phyloP scores from a whole-genome alignment of 176 grass and related monocot genomes.

The Dactylis glomerata region DNA sequence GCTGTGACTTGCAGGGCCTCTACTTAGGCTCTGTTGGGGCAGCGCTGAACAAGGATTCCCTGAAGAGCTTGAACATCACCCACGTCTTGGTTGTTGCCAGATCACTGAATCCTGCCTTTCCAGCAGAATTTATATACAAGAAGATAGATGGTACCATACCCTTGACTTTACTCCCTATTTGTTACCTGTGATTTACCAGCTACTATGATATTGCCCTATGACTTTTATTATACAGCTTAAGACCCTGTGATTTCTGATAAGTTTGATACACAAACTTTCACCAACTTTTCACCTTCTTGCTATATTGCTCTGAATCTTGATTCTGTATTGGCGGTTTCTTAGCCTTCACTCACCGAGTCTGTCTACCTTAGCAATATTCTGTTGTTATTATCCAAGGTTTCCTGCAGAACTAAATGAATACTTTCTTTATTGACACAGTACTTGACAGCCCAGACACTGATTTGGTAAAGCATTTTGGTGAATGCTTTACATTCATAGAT shows the following conservation, averaged over 20 bases:
- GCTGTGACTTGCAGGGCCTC: constrained; percentile 45
- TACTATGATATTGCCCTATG: not conserved
- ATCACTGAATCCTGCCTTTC: constrained; percentile 71
- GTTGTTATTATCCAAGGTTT: constrained; percentile 19
- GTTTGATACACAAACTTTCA: not conserved
- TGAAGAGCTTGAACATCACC: constrained; percentile 76
- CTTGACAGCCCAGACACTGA: constrained; percentile 65
- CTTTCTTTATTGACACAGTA: constrained; percentile 43
- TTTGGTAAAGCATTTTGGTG: constrained; percentile 64
- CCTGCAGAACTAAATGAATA: constrained; percentile 13
- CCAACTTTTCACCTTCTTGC: not conserved
- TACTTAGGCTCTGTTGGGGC: constrained; percentile 89
- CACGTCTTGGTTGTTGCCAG: constrained; percentile 69
- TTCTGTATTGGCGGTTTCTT: constrained; percentile 9
- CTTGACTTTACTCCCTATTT: not conserved
- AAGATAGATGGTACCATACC: constrained; percentile 71
- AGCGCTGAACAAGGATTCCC: constrained; percentile 61
- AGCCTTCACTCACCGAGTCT: not conserved
- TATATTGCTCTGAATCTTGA: not conserved
- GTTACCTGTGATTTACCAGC: constrained; percentile 4
- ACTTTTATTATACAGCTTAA: not conserved
- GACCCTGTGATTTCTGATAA: not conserved
- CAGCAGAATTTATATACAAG: constrained; percentile 75
- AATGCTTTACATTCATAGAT: constrained; percentile 87
- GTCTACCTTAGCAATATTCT: not conserved